Evolutionary conservation across 1,139 yeast species (phyloP).

Genomic region (Lodderomyces elongisporus): DNA sequence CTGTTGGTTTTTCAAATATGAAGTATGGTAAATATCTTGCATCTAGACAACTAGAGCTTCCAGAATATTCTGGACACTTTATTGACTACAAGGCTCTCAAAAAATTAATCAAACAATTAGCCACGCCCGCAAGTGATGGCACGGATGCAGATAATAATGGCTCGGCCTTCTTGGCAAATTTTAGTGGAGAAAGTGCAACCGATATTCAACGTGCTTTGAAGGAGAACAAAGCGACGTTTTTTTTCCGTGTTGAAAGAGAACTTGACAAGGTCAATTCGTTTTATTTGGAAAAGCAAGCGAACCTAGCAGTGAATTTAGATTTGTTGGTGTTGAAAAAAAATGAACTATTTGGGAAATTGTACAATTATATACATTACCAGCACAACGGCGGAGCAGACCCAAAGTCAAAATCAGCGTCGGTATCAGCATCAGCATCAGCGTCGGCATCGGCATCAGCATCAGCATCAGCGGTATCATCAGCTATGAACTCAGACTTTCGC

Average conservation of each 20-base stretch:
- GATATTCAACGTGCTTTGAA: conserved; percentile 61
- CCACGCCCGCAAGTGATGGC: conserved; percentile 28
- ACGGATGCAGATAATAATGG: neutral
- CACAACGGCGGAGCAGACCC: neutral
- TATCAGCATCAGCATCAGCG: conserved; percentile 2
- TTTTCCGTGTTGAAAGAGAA: conserved; percentile 89
- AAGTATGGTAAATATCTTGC: conserved; percentile 95
- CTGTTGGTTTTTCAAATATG: conserved; percentile 37
- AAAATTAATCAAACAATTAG: conserved; percentile 67
- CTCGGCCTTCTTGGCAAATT: conserved; percentile 6
- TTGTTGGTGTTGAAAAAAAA: conserved; percentile 68
- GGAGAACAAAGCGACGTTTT: conserved; percentile 89
- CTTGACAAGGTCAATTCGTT: conserved; percentile 89
- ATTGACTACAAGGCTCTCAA: conserved; percentile 91
- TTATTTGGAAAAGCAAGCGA: conserved; percentile 86
- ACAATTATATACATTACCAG: conserved; percentile 28
- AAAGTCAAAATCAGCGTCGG: too few species aligned
- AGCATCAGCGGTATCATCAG: conserved; percentile 1
- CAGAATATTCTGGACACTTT: conserved; percentile 90
- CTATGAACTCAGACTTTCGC: conserved; percentile 26
- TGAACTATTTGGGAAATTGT: conserved; percentile 45
- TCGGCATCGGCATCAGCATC: neutral
- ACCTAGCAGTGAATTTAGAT: conserved; percentile 71
- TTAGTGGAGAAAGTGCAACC: conserved; percentile 16
- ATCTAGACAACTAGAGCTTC: conserved; percentile 87